Base-by-base conservation (phyloP, 768 basidiomycete genomes). In the Infundibulicybe gibba region DNA sequence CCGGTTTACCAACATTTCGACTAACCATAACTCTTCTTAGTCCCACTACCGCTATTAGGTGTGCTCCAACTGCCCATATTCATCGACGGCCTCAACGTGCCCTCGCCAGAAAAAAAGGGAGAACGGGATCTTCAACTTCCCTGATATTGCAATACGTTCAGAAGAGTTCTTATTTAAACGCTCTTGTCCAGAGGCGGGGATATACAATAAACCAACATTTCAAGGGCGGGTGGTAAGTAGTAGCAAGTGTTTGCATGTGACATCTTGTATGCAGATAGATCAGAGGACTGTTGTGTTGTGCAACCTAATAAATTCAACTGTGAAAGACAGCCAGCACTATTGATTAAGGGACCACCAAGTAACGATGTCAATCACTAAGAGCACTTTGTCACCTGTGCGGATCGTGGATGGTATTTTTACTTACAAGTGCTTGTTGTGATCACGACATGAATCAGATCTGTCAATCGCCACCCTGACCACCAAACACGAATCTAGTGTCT, bases 81-180 rank as follows among this genome's bases (percentile, higher is more conserved):
- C 54, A 63, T 65, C 69, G 74, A 77, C 68, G 83, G 84, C 84
- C 84, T 86, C 84, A 86, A 86, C 84, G 83, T 71, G 83, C 83
- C 81, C 76, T 81, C 74, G 76, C 75, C 72, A 71, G 64, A 60
- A 62, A 65, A 69, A 72, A 68, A 69, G 72, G 68, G 71, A 65
- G 17, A 73, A 72, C 70, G 68, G 76, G 81, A 80, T 77, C 77
- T 82, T 80, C 77, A 82, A 83, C 77, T 77, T 81, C 76, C 79
- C 75, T 67, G 67, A 69, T 73, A 67, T 75, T 58, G 63, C 65
- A 71, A 71, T 73, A 71, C 70, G 71, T 74, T 75, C 72, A 69
- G 70, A 61, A 63, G 67, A 69, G 68, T 73, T 61, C 53, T 61
- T 66, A 66, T 68, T 68, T 70, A 61, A 54, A 57, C 61, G 62